phyloP scores from a whole-genome alignment of 2,329 filamentous ascomycete species.

The Neoascochyta sp. region DNA sequence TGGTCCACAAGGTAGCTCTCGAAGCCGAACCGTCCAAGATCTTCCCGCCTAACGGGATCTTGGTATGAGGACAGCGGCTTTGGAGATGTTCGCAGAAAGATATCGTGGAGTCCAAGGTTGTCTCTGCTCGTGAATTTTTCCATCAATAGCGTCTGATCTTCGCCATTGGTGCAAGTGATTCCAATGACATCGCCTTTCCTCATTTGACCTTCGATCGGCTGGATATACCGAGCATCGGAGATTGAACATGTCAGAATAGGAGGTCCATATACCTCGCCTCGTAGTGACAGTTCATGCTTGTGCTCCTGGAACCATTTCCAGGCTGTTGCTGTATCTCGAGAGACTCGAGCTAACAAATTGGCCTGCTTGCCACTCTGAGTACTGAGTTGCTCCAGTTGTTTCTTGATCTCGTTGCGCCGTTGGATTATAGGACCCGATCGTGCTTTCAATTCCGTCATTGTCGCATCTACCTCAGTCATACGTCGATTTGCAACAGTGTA shows the following conservation, averaged over 20 bases:
- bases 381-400: slow-evolving; percentile 18
- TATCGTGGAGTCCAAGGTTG: slow-evolving; percentile 60
- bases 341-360: slow-evolving; percentile 59
- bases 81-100: slow-evolving; percentile 65
- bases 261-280: slow-evolving; percentile 74
- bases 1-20: slow-evolving; percentile 78
- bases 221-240: slow-evolving; percentile 65
- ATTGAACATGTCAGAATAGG: slow-evolving; percentile 76
- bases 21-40: slow-evolving; percentile 61
- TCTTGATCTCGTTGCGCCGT: slow-evolving; percentile 26
- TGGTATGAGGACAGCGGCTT: slow-evolving; percentile 54
- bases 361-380: slow-evolving; percentile 42
- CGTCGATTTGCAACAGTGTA: slow-evolving; percentile 51
- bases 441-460: slow-evolving; percentile 14
- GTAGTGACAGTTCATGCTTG: slow-evolving; percentile 56
- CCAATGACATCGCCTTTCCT: slow-evolving; percentile 51
- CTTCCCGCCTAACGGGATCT: slow-evolving; percentile 52
- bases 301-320: slow-evolving; percentile 83
- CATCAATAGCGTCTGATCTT: slow-evolving; percentile 72
- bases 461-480: slow-evolving; percentile 44
- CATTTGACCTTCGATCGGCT: slow-evolving; percentile 58
- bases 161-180: slow-evolving; percentile 71
- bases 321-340: slow-evolving; percentile 62
- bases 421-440: slow-evolving; percentile 9
- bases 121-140: slow-evolving; percentile 55